Evolutionary conservation across 2,329 filamentous ascomycete species (phyloP).

Genomic region (Lachnum nothofagi): DNA sequence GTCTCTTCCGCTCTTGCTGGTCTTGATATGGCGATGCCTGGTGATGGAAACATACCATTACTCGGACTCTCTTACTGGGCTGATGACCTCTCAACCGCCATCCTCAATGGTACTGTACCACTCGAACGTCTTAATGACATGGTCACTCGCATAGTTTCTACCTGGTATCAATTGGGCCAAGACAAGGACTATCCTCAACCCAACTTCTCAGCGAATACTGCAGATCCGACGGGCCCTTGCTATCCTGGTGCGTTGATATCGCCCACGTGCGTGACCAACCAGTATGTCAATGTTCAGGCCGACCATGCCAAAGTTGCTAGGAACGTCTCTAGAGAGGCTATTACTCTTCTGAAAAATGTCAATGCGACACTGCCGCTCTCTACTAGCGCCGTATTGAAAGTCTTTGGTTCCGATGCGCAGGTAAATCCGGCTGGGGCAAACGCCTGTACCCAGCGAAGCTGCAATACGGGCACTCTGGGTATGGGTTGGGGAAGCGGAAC

Average conservation of each 20-base stretch:
- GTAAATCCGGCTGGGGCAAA: conserved; percentile 58
- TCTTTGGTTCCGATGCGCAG: conserved; percentile 48
- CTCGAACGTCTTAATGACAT: conserved; percentile 52
- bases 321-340: conserved; percentile 49
- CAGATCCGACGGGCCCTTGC: conserved; percentile 48
- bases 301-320: conserved; percentile 47
- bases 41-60: conserved; percentile 49
- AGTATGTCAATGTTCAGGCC: conserved; percentile 57
- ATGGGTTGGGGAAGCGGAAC: conserved; percentile 74
- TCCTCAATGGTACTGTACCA: conserved; percentile 54
- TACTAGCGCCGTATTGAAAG: conserved; percentile 35
- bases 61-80: conserved; percentile 49
- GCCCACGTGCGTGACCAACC: conserved; percentile 60
- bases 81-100: conserved; percentile 48
- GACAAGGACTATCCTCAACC: conserved; percentile 51
- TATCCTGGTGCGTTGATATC: conserved; percentile 56
- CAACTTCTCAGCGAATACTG: conserved; percentile 57
- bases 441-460: conserved; percentile 54
- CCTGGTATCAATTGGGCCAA: conserved; percentile 57
- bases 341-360: conserved; percentile 59
- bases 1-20: conserved; percentile 57
- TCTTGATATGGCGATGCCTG: conserved; percentile 67
- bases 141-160: conserved; percentile 52
- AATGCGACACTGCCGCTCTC: conserved; percentile 48
- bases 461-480: conserved; percentile 56